Conservation (phyloP, 2,329 filamentous ascomycete genomes). For the Fusarium avenaceum region DNA sequence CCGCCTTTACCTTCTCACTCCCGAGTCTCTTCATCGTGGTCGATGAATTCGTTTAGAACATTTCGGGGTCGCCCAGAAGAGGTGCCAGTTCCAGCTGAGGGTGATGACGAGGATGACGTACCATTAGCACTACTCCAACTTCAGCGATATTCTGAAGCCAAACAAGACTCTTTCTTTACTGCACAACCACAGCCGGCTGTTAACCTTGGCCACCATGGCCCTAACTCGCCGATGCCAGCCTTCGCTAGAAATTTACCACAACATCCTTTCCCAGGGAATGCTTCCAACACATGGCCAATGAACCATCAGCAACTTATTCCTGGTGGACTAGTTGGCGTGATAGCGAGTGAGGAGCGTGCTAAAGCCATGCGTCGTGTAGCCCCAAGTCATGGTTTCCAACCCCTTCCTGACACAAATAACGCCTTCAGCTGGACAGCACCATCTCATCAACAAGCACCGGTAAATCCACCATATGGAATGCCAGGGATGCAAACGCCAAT, state of each 20-base stretch:
- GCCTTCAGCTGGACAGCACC: slow-evolving; percentile 20
- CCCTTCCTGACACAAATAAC: slow-evolving; percentile 22
- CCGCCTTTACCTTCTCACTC: slow-evolving; percentile 1
- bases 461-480: neutral
- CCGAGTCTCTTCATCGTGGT: slow-evolving; percentile 10
- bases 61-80: neutral
- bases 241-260: slow-evolving; percentile 12
- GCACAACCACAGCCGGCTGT: neutral
- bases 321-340: slow-evolving; percentile 30
- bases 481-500: neutral
- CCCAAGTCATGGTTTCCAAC: slow-evolving; percentile 33
- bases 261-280: neutral
- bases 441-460: neutral
- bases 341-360: slow-evolving; percentile 33
- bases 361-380: slow-evolving; percentile 25
- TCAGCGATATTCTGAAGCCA: neutral
- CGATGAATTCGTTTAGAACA: slow-evolving; percentile 18
- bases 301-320: slow-evolving; percentile 19
- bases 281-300: slow-evolving; percentile 6
- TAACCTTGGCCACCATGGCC: neutral
- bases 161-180: neutral
- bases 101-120: slow-evolving; percentile 21
- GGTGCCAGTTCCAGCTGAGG: neutral
- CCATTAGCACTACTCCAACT: slow-evolving; percentile 20
- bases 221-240: slow-evolving; percentile 5